Evolutionary conservation across 768 basidiomycete species (phyloP), one percentile per base, ranked within the genome.

Genomic region (Boletus rubroflammeus): DNA sequence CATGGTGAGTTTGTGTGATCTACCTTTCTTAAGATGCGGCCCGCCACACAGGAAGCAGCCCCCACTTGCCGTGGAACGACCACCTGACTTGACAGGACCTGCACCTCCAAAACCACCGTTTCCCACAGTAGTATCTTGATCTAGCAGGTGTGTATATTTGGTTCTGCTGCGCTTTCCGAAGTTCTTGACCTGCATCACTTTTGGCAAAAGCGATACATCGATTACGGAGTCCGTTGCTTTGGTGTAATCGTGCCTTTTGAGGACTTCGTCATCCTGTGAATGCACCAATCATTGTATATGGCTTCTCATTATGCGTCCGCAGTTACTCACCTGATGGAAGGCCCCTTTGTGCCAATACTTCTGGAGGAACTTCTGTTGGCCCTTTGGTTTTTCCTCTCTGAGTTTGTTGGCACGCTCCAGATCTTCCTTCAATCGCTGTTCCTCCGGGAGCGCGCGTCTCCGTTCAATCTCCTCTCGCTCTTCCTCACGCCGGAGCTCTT

Each of bases 341-440:
- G 96, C 97, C 63, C 97, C 97, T 73, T 96, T 98, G 76, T 99
- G 97, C 85, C 93, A 98, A 69, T 97, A 99, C 73, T 97, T 98
- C 70, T 98, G 94, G 58, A 98, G 71, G 73, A 98, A 98, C 66
- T 85, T 90, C 67, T 93, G 90, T 58, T 90, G 81, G 3, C 91
- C 93, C 67, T 97, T 90, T 1, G 91, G 90, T 72, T 95, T 96
- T 50, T 90, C 91, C 51, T 87, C 86, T 52, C 97, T 79, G 31
- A 81, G 74, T 68, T 90, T 85, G 54, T 92, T 80, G 3, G 94
- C 95, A 39, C 78, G 83, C 68, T 91, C 94, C 56, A 95, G 66
- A 69, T 99, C 97, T 69, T 99, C 97, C 70, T 85, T 87, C 70
- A 98, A 65, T 31, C 97, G 77, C 65, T 96, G 88, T 61, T 90